Evolutionary conservation across 495 filamentous ascomycete genomes (phyloP), one percentile per base, ranked within the genome.

Genomic region (Xylaria palmicola): DNA sequence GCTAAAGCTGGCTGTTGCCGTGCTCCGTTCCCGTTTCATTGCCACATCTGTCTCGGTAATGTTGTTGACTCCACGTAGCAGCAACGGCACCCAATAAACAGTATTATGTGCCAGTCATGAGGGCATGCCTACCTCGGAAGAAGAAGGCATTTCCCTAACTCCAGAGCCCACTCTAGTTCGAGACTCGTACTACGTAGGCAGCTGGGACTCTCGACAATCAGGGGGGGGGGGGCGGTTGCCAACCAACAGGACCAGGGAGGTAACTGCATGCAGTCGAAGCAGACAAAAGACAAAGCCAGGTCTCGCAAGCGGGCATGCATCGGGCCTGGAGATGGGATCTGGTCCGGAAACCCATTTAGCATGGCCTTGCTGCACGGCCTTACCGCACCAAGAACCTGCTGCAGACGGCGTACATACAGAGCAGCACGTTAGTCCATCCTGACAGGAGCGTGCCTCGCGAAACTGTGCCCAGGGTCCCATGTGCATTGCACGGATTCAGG

Each of bases 181-280:
- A 36, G 13, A 6, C 32, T 36, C 13, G 6, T 6, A 6, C 6
- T 36, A 36, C 6, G 6, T 36, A 13, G 32, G 6, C 32, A n/a
- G n/a, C n/a, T n/a, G n/a, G n/a, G n/a, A n/a, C n/a, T n/a, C n/a
- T n/a, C n/a, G n/a, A n/a, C n/a, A n/a, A n/a, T n/a, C n/a, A n/a
- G n/a, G n/a, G n/a, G n/a, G n/a, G n/a, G n/a, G n/a, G n/a, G n/a
- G n/a, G n/a, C n/a, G n/a, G n/a, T n/a, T n/a, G n/a, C n/a, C n/a
- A n/a, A n/a, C n/a, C n/a, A 49, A 49, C 30, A 22, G 13, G 27
- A 36, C 1, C n/a, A n/a, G 30, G 36, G 29, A 27, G 13, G 24
- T 48, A 51, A 24, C 27, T 29, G 44, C 36, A 50, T 50, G 47
- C 57, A 52, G 48, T 52, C 32, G 47, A 60, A 60, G 52, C 36